A percentile compares a stretch with the other conserved stretches of the same genome.
These are phyloP conservation scores for Nitzschia sp. DNA, from an alignment of 108 stramenopile genomes.

Conservation along the genomic window DNA sequence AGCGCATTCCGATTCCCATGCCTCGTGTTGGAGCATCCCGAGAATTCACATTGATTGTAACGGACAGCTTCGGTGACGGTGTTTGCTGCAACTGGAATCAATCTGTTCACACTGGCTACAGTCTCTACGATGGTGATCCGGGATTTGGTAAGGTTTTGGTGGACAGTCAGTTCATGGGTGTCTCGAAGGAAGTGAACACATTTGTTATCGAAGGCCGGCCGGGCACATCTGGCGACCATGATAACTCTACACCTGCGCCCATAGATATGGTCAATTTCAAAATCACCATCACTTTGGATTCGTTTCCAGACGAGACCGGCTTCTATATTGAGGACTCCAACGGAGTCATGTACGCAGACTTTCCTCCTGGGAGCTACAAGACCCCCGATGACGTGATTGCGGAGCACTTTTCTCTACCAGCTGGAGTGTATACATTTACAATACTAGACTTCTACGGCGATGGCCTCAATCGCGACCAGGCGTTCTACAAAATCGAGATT, in stretches of 20 bases:
- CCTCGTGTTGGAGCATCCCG: not conserved
- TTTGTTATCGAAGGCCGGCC: constrained; percentile 9
- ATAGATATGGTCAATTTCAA: constrained; percentile 8
- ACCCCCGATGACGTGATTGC: constrained; percentile 10
- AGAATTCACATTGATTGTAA: constrained; percentile 32
- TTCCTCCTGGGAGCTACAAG: constrained; percentile 24
- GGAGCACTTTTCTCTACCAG: constrained; percentile 1
- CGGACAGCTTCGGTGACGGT: constrained; percentile 37
- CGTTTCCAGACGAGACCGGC: constrained; percentile 34
- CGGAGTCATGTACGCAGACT: constrained; percentile 10
- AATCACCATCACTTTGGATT: constrained; percentile 27
- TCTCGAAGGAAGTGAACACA: constrained; percentile 8
- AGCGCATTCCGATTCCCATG: constrained; percentile 18
- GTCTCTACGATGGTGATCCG: constrained; percentile 30
- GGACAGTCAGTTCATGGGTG: constrained; percentile 10
- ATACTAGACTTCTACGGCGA: constrained; percentile 27
- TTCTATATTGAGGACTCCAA: constrained; percentile 21
- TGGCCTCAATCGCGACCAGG: constrained; percentile 17
- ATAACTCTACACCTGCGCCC: not conserved
- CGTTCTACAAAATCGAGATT: constrained; percentile 16
- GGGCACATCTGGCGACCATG: not conserved
- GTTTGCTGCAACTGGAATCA: constrained; percentile 35
- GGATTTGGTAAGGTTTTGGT: constrained; percentile 7
- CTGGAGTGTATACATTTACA: constrained; percentile 31
- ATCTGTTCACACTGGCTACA: constrained; percentile 21